Percentiles rank a stretch among this genome's conserved stretches.
phyloP scores from a whole-genome alignment of 345 rosid genomes.

The Theobroma cacao region DNA sequence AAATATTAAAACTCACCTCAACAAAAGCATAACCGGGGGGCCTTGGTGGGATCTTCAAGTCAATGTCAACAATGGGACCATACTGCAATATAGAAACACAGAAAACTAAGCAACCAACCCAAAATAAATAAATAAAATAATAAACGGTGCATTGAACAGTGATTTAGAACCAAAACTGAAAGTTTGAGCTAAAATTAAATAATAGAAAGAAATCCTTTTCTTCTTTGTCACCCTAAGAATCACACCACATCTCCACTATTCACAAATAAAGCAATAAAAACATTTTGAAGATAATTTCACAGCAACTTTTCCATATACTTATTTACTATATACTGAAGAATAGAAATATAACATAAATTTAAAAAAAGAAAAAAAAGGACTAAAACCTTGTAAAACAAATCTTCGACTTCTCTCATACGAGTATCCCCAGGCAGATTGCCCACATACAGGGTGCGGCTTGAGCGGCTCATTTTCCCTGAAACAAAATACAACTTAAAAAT shows the following conservation, averaged over 20 bases:
- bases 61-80: constrained; percentile 88
- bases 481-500: neutral
- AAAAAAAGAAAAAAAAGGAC: neutral
- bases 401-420: constrained; percentile 85
- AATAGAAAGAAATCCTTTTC: neutral
- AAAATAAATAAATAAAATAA: too few species aligned
- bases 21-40: constrained; percentile 98
- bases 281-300: neutral
- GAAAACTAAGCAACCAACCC: neutral
- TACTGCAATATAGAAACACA: constrained; percentile 45
- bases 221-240: neutral
- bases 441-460: constrained; percentile 82
- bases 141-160: neutral
- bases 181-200: neutral
- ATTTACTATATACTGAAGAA: neutral
- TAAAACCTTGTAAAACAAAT: constrained; percentile 83
- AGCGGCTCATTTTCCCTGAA: constrained; percentile 67
- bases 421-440: constrained; percentile 97
- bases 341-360: neutral
- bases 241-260: neutral
- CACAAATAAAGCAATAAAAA: neutral
- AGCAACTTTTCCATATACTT: neutral
- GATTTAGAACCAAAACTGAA: neutral
- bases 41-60: constrained; percentile 92
- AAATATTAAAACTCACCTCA: constrained; percentile 49